phyloP scores from a whole-genome alignment of 2,329 filamentous ascomycete genomes.

The Pseudogymnoascus sp. region DNA sequence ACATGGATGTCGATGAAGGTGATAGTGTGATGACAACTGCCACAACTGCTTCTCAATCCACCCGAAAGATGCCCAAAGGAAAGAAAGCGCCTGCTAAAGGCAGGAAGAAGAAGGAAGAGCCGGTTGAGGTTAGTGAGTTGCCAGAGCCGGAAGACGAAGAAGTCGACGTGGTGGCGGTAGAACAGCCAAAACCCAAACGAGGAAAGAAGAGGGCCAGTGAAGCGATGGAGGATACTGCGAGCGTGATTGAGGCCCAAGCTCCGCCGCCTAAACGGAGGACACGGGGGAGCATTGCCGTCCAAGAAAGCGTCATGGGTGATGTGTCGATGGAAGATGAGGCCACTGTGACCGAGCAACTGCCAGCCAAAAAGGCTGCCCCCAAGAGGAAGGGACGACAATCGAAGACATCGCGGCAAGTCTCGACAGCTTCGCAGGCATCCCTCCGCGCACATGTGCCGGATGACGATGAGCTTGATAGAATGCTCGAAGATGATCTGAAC shows the following conservation, averaged over 20 bases:
- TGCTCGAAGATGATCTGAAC: conserved; percentile 57
- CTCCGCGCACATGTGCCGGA: conserved; percentile 40
- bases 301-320: conserved; percentile 12
- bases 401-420: conserved; percentile 39
- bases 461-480: conserved; percentile 59
- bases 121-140: conserved; percentile 36
- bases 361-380: conserved; percentile 43
- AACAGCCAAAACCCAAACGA: conserved; percentile 18
- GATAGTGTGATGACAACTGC: conserved; percentile 53
- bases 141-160: conserved; percentile 26
- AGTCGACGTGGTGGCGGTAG: conserved; percentile 24
- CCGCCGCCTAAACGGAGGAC: conserved; percentile 29
- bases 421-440: conserved; percentile 40
- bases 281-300: conserved; percentile 36
- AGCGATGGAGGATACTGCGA: conserved; percentile 32
- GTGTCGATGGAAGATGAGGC: conserved; percentile 36
- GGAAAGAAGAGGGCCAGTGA: conserved; percentile 59
- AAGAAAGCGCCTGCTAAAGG: conserved; percentile 47
- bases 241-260: conserved; percentile 23
- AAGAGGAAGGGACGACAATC: conserved; percentile 42
- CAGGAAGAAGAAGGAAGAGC: conserved; percentile 49
- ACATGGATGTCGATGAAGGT: conserved; percentile 40
- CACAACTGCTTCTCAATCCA: conserved; percentile 50
- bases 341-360: conserved; percentile 39
- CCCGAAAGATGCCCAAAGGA: conserved; percentile 40